These are phyloP conservation scores for Xylariaceae sp. DNA, from an alignment of 2,329 filamentous ascomycete species.

Conservation along the genomic window DNA sequence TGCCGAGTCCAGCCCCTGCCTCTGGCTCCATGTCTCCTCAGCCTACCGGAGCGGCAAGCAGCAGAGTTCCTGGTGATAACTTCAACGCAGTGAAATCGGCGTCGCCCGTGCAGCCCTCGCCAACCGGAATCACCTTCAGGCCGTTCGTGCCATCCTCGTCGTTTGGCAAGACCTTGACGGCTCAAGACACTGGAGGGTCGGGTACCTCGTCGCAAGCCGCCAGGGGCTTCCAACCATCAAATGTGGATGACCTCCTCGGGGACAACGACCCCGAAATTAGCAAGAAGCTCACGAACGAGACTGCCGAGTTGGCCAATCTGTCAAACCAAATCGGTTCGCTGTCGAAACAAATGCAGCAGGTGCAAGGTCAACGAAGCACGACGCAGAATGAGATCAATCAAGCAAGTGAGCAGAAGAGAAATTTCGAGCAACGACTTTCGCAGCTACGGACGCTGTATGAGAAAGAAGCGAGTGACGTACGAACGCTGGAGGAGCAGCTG, in stretches of 20 bases:
- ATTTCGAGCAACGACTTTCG: constrained; percentile 82
- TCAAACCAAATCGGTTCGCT: constrained; percentile 92
- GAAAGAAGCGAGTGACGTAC: constrained; percentile 84
- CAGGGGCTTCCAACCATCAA: constrained; percentile 14
- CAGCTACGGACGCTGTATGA: constrained; percentile 88
- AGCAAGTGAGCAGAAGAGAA: constrained; percentile 79
- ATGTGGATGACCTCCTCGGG: constrained; percentile 74
- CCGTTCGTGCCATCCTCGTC: constrained; percentile 89
- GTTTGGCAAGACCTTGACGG: constrained; percentile 77
- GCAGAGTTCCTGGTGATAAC: constrained; percentile 49
- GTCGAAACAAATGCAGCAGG: constrained; percentile 89
- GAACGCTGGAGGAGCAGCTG: constrained; percentile 77
- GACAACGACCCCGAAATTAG: constrained; percentile 84
- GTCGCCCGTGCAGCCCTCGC: constrained; percentile 48
- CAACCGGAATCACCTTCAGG: constrained; percentile 61
- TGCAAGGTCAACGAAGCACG: constrained; percentile 72
- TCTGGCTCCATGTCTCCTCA: constrained; percentile 66
- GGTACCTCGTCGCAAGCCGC: constrained; percentile 36
- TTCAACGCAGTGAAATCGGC: constrained; percentile 52
- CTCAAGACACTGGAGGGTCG: constrained; percentile 67
- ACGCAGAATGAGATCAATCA: constrained; percentile 80
- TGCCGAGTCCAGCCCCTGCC: constrained; percentile 47
- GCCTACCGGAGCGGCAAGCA: constrained; percentile 45
- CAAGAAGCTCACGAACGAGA: constrained; percentile 83
- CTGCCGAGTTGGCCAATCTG: constrained; percentile 87